Percentiles rank a stretch among this genome's conserved stretches.
phyloP scores from a whole-genome alignment of 202 grass and related monocot species.

The Musa balbisiana region DNA sequence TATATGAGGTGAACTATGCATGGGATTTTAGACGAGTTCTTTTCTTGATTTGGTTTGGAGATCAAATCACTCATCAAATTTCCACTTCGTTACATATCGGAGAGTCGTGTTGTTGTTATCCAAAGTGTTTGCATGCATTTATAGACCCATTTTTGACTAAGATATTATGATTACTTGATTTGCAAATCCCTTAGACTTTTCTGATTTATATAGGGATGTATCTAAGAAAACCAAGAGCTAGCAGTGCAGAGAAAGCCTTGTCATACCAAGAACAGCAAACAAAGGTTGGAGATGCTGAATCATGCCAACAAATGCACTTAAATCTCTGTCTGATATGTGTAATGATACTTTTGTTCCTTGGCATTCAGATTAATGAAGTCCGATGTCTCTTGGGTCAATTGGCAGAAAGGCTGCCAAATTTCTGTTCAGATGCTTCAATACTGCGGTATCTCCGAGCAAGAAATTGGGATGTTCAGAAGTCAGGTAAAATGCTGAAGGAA shows the following conservation, averaged over 20 bases:
- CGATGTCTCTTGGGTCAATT: constrained; percentile 37
- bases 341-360: background rate
- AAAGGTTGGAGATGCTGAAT: constrained; percentile 27
- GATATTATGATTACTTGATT: background rate
- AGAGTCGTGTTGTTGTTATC: too few relatives aligned
- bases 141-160: background rate
- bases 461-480: constrained; percentile 60
- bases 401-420: constrained; percentile 32
- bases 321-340: background rate
- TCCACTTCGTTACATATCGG: too few relatives aligned
- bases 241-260: constrained; percentile 26
- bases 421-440: constrained; percentile 50
- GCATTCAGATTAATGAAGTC: constrained; percentile 53
- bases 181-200: background rate
- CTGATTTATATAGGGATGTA: background rate
- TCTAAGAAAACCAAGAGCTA: background rate
- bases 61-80: too few relatives aligned
- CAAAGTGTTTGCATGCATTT: background rate
- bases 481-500: constrained; percentile 64
- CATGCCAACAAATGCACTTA: background rate
- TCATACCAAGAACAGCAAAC: constrained; percentile 45
- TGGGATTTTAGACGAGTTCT: too few relatives aligned
- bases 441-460: constrained; percentile 53
- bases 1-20: too few relatives aligned
- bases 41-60: too few relatives aligned